A percentile compares a stretch with the other conserved stretches of the same genome.
phyloP scores from a whole-genome alignment of 805 yeast genomes.

The Torulaspora delbrueckii region DNA sequence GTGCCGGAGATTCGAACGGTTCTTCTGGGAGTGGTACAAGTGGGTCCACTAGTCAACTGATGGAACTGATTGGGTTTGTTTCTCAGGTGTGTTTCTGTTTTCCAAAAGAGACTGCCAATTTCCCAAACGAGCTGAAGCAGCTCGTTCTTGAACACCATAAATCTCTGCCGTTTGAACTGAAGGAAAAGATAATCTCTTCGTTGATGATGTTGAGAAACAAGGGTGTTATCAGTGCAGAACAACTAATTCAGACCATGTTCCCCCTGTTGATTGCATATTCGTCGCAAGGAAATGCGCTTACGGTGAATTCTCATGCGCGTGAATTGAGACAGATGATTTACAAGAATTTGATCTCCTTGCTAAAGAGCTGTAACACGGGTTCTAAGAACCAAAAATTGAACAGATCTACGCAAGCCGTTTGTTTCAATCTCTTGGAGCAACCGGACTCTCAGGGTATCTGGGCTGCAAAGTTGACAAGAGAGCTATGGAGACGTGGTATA shows the following conservation, averaged over 20 bases:
- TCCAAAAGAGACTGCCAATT: constrained; percentile 79
- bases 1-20: constrained; percentile 45
- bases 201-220: constrained; percentile 87
- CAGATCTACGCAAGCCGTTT: constrained; percentile 83
- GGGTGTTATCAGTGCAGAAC: constrained; percentile 71
- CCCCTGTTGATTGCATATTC: constrained; percentile 73
- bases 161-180: constrained; percentile 73
- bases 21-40: constrained; percentile 13
- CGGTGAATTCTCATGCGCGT: constrained; percentile 63
- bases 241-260: constrained; percentile 78
- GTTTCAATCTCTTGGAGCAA: constrained; percentile 79
- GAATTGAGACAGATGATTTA: constrained; percentile 79
- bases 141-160: constrained; percentile 72
- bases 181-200: constrained; percentile 88
- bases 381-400: constrained; percentile 85
- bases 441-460: constrained; percentile 82
- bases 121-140: constrained; percentile 73
- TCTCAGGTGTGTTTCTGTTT: constrained; percentile 88
- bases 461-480: constrained; percentile 94
- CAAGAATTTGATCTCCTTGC: constrained; percentile 65
- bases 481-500: constrained; percentile 94
- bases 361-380: constrained; percentile 83
- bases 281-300: constrained; percentile 41
- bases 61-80: constrained; percentile 82
- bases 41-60: constrained; percentile 47